Percentiles rank a stretch among this genome's conserved stretches.
Conservation (phyloP, 345 rosid genomes). For the Luvunga scandens region DNA sequence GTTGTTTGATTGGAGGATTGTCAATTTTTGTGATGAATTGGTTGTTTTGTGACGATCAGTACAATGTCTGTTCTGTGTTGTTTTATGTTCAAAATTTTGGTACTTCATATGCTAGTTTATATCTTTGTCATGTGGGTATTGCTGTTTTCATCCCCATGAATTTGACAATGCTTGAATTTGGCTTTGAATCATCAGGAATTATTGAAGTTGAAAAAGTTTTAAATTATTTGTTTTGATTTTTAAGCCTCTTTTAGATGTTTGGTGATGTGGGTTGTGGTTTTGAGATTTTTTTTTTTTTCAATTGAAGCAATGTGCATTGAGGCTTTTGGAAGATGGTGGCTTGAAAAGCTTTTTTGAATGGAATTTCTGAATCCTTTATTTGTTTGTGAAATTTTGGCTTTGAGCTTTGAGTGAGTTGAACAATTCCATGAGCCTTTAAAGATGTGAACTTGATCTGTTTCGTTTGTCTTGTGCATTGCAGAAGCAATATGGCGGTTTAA, state of each 20-base stretch:
- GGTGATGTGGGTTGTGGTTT: slow-evolving; percentile 10
- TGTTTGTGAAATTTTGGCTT: slow-evolving; percentile 4
- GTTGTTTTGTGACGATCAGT: not conserved
- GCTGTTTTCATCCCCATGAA: not conserved
- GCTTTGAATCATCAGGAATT: not conserved
- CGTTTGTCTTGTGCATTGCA: slow-evolving; percentile 17
- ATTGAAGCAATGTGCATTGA: not conserved
- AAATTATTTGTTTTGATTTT: too few relatives aligned
- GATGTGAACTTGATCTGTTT: not conserved
- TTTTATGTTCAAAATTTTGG: not conserved
- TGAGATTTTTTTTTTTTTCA: not conserved
- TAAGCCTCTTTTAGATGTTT: not conserved
- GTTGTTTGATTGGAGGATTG: not conserved
- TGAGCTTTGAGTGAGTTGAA: not conserved
- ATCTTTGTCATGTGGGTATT: not conserved
- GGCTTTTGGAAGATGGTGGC: not conserved
- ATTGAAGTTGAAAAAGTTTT: not conserved
- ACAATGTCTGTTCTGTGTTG: not conserved
- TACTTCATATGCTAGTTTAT: not conserved
- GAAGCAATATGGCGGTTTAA: slow-evolving; percentile 55
- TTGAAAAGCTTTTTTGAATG: not conserved
- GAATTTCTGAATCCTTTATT: not conserved
- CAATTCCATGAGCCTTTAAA: not conserved
- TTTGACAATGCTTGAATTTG: not conserved
- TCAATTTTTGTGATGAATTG: not conserved